Evolutionary conservation across 163 green algal genomes (phyloP).

Genomic region (Chloromonas sp.): DNA sequence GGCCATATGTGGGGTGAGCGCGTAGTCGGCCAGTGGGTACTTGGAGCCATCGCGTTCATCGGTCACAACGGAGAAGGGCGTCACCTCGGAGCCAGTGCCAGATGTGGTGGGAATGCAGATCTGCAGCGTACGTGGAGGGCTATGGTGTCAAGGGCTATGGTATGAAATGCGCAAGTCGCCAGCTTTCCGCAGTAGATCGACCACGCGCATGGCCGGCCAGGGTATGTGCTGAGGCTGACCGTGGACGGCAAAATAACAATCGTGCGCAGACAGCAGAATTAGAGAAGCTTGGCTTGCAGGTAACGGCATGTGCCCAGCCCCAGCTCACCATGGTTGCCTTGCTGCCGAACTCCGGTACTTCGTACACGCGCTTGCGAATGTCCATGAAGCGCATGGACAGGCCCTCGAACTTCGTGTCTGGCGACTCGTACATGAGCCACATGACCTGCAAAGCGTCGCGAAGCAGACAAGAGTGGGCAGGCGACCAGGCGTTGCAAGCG

Average conservation of each 20-base stretch:
- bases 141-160: slow-evolving; percentile 5
- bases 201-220: too few relatives aligned
- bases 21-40: slow-evolving; percentile 64
- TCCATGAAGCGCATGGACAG: slow-evolving; percentile 70
- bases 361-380: slow-evolving; percentile 67
- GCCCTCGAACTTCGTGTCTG: slow-evolving; percentile 57
- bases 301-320: too few relatives aligned
- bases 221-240: too few relatives aligned
- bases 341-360: slow-evolving; percentile 48
- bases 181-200: too few relatives aligned
- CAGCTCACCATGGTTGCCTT: slow-evolving; percentile 38
- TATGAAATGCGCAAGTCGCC: not conserved
- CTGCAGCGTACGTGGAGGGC: not conserved
- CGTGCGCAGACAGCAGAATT: too few relatives aligned
- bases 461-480: slow-evolving; percentile 29
- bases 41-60: slow-evolving; percentile 55
- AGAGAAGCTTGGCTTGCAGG: too few relatives aligned
- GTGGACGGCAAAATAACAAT: too few relatives aligned
- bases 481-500: slow-evolving; percentile 27
- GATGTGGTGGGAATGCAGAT: slow-evolving; percentile 54
- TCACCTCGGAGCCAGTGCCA: slow-evolving; percentile 61
- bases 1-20: slow-evolving; percentile 59
- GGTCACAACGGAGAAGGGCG: slow-evolving; percentile 68
- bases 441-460: slow-evolving; percentile 19
- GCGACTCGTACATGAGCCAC: slow-evolving; percentile 66